Evolutionary conservation across 1,139 yeast species (phyloP), one percentile per base, ranked within the genome.

Genomic region (Pneumocystis murina): DNA sequence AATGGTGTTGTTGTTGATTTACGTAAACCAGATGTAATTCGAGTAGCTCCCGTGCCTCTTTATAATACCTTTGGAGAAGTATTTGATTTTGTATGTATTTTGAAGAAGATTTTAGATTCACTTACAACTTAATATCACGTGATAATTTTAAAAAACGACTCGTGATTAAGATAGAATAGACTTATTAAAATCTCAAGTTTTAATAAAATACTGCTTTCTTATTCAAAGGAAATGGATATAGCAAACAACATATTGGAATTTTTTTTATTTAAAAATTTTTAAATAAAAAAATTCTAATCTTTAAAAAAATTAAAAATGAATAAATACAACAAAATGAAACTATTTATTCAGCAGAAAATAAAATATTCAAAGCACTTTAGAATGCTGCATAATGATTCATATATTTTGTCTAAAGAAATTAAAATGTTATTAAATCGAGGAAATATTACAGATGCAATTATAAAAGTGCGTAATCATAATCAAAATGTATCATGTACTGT

Each of bases 1-100:
- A 73, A 75, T 58, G 96, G 90, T 1, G 82, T 88, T 1, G 81
- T 90, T 59, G 87, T 89, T 65, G 97, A 91, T 72, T 96, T 90
- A 71, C 80, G 97, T 72, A 80, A 88, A 72, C 97, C 97, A 0
- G 84, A 85, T 72, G 97, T 90, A 8, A 84, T 91, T 59, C 78
- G 97, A 65, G 72, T 90, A 39, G 92, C 96, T 0, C 96, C 97
- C 4, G 78, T 82, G 7, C 92, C 96, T 0, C 78, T 89, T 64
- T 91, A 91, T 75, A 91, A 88, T 70, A 82, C 87, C 0, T 87
- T 87, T 68, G 75, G 72, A 61, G 95, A 91, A 67, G 84, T 87
- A 24, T 76, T 71, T 61, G 65, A 70, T 5, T 83, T 83, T 3
- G 82, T 78, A 4, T 68, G 74, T 33, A 70, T 77, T n/a, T 70